Conservation (phyloP, 2,329 filamentous ascomycete genomes). For the Fusarium brachygibbosum region DNA sequence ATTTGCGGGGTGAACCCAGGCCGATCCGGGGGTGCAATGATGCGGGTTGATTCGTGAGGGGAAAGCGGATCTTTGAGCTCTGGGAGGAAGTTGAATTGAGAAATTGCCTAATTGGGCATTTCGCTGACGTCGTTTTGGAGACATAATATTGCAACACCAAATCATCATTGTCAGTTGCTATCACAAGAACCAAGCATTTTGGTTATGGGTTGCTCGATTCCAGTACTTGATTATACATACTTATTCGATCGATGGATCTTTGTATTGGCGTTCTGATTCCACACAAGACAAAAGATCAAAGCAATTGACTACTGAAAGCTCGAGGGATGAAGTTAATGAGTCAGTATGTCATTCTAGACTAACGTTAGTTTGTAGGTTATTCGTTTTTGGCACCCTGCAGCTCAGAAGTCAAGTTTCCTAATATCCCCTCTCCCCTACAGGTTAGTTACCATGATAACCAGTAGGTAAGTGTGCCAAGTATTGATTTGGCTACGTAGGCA, state of each 20-base stretch:
- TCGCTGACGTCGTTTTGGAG: slow-evolving; percentile 15
- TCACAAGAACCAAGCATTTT: not conserved
- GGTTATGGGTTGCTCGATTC: not conserved
- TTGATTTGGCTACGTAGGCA: not conserved
- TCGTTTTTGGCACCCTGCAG: not conserved
- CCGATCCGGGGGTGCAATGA: slow-evolving; percentile 36
- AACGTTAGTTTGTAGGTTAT: not conserved
- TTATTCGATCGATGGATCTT: not conserved
- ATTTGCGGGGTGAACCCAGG: slow-evolving; percentile 39
- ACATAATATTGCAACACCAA: not conserved
- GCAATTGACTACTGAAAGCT: not conserved
- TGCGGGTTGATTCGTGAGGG: slow-evolving; percentile 39
- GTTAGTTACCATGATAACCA: not conserved
- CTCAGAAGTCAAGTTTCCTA: not conserved
- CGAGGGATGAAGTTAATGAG: not conserved
- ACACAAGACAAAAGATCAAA: no score
- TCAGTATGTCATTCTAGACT: no score
- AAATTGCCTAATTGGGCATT: slow-evolving; percentile 32
- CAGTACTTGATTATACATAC: not conserved
- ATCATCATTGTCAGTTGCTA: not conserved
- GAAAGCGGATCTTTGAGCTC: slow-evolving; percentile 36
- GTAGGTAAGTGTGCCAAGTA: not conserved
- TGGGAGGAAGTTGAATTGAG: slow-evolving; percentile 32
- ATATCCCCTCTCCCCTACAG: not conserved
- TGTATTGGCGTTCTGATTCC: not conserved